A percentile compares a stretch with the other conserved stretches of the same genome.
Evolutionary conservation across 768 basidiomycete genomes (phyloP).

Genomic region (Tricholoma bakamatsutake): DNA sequence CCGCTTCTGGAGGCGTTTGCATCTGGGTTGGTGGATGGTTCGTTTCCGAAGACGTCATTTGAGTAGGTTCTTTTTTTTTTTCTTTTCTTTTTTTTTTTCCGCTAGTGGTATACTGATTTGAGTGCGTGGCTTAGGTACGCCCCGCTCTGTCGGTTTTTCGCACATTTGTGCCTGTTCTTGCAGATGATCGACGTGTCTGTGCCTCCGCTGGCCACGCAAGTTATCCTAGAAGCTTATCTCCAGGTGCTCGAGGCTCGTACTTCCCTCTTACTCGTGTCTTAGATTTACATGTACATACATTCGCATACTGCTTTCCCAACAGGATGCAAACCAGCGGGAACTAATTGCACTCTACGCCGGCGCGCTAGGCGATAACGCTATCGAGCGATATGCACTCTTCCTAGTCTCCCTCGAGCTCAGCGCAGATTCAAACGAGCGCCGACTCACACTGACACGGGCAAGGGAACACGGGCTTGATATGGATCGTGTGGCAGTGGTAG

Average conservation of each 20-base stretch:
- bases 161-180: slow-evolving; percentile 86
- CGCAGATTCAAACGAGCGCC: slow-evolving; percentile 58
- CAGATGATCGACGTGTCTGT: slow-evolving; percentile 74
- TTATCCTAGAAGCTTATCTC: slow-evolving; percentile 85
- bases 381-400: slow-evolving; percentile 90
- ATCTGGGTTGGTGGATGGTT: slow-evolving; percentile 44
- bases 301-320: background rate
- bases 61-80: slow-evolving; percentile 41
- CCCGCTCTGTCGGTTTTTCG: slow-evolving; percentile 82
- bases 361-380: slow-evolving; percentile 83
- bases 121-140: slow-evolving; percentile 44
- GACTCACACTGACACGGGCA: slow-evolving; percentile 68
- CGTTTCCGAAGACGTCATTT: slow-evolving; percentile 39
- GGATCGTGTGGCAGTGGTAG: slow-evolving; percentile 70
- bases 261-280: background rate
- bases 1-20: slow-evolving; percentile 67
- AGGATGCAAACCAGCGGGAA: slow-evolving; percentile 79
- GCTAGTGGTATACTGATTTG: background rate
- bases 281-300: background rate
- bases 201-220: slow-evolving; percentile 69
- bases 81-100: background rate
- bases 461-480: slow-evolving; percentile 83
- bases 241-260: slow-evolving; percentile 71
- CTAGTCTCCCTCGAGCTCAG: slow-evolving; percentile 71
- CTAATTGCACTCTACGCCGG: slow-evolving; percentile 94